phyloP scores from a whole-genome alignment of 352 stramenopile species.

The Globisporangium recalcitrans region DNA sequence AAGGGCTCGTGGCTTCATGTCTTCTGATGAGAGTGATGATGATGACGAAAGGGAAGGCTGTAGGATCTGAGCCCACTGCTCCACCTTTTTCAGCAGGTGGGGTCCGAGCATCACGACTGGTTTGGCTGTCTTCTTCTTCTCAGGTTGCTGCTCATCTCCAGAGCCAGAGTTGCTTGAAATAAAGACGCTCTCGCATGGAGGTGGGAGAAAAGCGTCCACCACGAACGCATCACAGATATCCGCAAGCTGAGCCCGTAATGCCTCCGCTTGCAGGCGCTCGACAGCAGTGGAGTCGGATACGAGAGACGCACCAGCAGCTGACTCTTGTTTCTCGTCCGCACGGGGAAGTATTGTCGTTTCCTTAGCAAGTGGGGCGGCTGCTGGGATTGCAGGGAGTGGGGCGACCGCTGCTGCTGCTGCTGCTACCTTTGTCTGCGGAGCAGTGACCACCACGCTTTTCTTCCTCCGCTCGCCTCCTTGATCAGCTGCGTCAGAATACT shows the following conservation, averaged over 20 bases:
- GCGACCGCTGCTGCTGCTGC: not conserved
- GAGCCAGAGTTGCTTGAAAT: not conserved
- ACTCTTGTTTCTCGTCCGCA: not conserved
- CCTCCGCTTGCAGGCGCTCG: constrained; percentile 9
- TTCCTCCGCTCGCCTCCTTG: constrained; percentile 3
- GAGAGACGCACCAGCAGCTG: not conserved
- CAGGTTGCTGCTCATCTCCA: not conserved
- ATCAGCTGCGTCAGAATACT: constrained; percentile 19
- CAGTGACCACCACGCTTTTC: constrained; percentile 20
- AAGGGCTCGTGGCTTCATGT: not conserved
- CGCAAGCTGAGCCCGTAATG: constrained; percentile 18
- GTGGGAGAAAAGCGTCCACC: constrained; percentile 24
- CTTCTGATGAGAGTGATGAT: not conserved
- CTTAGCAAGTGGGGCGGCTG: not conserved
- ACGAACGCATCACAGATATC: constrained; percentile 20
- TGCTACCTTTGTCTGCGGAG: constrained; percentile 12
- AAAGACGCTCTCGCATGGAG: constrained; percentile 17
- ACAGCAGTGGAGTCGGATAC: not conserved
- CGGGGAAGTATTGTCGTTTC: not conserved
- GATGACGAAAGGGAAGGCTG: constrained; percentile 21
- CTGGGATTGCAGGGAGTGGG: not conserved
- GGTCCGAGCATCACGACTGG: constrained; percentile 21
- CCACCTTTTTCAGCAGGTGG: constrained; percentile 19
- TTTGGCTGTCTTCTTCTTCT: not conserved
- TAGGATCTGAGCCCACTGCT: constrained; percentile 27